These are phyloP conservation scores for Colletotrichum tropicicola DNA, from an alignment of 2,329 filamentous ascomycete species.

Conservation along the genomic window DNA sequence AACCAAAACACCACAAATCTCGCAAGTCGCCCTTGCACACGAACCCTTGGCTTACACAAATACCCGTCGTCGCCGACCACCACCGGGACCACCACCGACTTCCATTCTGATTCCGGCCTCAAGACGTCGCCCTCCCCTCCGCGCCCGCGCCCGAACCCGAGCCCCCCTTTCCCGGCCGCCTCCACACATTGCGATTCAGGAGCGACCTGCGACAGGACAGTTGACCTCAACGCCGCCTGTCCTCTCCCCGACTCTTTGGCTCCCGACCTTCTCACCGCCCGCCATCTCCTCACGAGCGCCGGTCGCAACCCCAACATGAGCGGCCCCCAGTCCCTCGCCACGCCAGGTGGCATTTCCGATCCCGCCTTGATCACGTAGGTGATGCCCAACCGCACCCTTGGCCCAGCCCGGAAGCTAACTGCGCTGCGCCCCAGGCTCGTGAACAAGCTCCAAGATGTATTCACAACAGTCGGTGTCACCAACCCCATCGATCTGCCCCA, in stretches of 20 bases:
- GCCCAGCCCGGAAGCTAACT: constrained; percentile 31
- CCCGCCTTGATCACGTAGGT: constrained; percentile 72
- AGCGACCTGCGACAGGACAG: constrained; percentile 29
- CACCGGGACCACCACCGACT: neutral
- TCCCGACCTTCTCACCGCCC: neutral
- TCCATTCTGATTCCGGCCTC: neutral
- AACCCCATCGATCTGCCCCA: constrained; percentile 99
- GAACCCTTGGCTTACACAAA: constrained; percentile 4
- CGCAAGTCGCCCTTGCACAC: neutral
- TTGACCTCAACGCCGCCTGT: constrained; percentile 20
- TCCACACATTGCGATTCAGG: constrained; percentile 28
- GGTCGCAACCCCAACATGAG: constrained; percentile 27
- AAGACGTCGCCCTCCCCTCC: constrained; percentile 3
- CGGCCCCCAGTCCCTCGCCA: constrained; percentile 15
- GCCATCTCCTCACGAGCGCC: neutral
- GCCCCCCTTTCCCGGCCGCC: constrained; percentile 15
- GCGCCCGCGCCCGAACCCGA: neutral
- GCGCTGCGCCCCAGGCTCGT: constrained; percentile 69
- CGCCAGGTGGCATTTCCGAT: constrained; percentile 68
- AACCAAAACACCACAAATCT: neutral
- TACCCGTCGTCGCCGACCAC: constrained; percentile 7
- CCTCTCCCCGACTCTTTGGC: neutral
- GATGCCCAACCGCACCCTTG: constrained; percentile 8
- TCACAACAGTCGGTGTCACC: constrained; percentile 97
- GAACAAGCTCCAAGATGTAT: constrained; percentile 99